phyloP scores from a whole-genome alignment of 352 stramenopile species.

The Phytophthora sojae region DNA sequence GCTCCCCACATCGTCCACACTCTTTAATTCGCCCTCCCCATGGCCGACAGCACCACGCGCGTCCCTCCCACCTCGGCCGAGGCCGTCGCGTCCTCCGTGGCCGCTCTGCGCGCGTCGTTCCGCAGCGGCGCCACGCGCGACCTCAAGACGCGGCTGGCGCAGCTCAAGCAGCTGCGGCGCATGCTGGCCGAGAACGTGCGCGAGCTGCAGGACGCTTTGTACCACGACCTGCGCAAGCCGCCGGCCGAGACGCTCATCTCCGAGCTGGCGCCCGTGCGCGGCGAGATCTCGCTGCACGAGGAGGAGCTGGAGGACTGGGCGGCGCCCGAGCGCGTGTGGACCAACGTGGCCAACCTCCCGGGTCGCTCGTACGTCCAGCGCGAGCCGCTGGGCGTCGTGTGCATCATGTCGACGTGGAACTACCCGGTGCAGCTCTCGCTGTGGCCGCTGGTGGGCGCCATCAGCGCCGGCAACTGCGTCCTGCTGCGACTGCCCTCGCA shows the following conservation, averaged over 20 bases:
- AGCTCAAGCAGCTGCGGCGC: slow-evolving; percentile 53
- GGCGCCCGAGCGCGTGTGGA: slow-evolving; percentile 59
- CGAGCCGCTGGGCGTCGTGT: slow-evolving; percentile 86
- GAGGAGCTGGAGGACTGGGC: slow-evolving; percentile 70
- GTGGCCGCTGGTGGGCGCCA: slow-evolving; percentile 74
- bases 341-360: slow-evolving; percentile 60
- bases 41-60: slow-evolving; percentile 17
- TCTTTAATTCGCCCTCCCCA: not conserved
- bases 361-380: slow-evolving; percentile 59
- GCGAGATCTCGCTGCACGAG: slow-evolving; percentile 74
- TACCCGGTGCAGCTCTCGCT: slow-evolving; percentile 88
- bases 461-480: slow-evolving; percentile 93
- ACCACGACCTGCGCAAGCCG: slow-evolving; percentile 72
- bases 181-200: slow-evolving; percentile 58
- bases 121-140: slow-evolving; percentile 55
- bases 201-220: slow-evolving; percentile 61
- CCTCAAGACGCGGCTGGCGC: slow-evolving; percentile 42
- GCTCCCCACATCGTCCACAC: not conserved
- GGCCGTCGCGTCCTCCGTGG: slow-evolving; percentile 55
- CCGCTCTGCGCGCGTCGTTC: slow-evolving; percentile 58
- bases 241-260: slow-evolving; percentile 67
- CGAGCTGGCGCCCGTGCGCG: slow-evolving; percentile 58
- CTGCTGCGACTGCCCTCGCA: slow-evolving; percentile 93
- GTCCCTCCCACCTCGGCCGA: slow-evolving; percentile 42
- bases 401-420: slow-evolving; percentile 92